phyloP scores from a whole-genome alignment of 805 yeast species.

The Trichomonascus vanleenenianus region DNA sequence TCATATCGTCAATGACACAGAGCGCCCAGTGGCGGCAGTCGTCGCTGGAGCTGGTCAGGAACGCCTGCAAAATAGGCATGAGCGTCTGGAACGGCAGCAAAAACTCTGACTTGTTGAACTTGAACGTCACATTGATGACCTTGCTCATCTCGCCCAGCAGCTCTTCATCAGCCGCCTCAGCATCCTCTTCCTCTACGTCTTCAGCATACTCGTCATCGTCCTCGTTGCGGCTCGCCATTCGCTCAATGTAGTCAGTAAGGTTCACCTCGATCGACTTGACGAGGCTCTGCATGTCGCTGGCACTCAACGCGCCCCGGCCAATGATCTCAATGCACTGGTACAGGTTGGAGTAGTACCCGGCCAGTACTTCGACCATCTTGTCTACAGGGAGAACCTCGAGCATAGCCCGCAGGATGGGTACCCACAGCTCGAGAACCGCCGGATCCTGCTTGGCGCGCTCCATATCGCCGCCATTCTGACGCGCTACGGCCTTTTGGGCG shows the following conservation, averaged over 20 bases:
- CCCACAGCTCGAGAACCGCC: constrained; percentile 61
- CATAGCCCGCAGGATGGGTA: constrained; percentile 56
- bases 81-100: constrained; percentile 52
- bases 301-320: constrained; percentile 48
- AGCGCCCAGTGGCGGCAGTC: constrained; percentile 70
- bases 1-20: constrained; percentile 69
- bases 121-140: constrained; percentile 63
- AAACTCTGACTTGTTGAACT: constrained; percentile 48
- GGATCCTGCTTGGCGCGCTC: constrained; percentile 32
- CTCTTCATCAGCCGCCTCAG: constrained; percentile 83
- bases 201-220: constrained; percentile 71
- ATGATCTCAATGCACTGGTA: constrained; percentile 57
- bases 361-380: constrained; percentile 75
- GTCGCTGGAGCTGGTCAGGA: constrained; percentile 58
- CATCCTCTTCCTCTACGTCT: constrained; percentile 76
- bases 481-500: constrained; percentile 44
- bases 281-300: constrained; percentile 45
- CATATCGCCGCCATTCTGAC: constrained; percentile 42
- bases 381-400: constrained; percentile 63
- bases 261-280: constrained; percentile 53
- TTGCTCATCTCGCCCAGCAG: constrained; percentile 78
- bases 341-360: constrained; percentile 68
- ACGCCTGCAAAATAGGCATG: constrained; percentile 54
- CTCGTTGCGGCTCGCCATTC: constrained; percentile 46
- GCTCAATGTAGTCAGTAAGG: constrained; percentile 57